Evolutionary conservation across 768 basidiomycete species (phyloP), one percentile per base, ranked within the genome.

Genomic region (Tricholoma hemisulphureum): DNA sequence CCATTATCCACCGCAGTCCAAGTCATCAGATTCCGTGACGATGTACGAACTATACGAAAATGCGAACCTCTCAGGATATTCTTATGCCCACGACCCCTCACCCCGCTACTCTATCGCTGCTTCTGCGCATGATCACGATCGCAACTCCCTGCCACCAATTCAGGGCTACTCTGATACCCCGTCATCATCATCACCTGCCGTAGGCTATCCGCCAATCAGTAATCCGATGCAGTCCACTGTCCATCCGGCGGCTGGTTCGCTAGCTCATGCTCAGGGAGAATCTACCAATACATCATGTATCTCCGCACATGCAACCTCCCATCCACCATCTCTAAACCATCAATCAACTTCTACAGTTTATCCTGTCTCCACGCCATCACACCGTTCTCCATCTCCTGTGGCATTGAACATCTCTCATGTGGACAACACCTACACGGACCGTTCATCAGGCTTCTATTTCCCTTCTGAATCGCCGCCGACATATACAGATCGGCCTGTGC

Each of bases 31-130:
- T 39, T 70, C 75, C 10, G 71, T 77, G 21, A 67, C 73, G 20
- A 75, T 78, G 77, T 74, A 75, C 57, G 73, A 79, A 39, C 77
- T 78, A 16, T 79, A 78, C 58, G 68, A 68, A 50, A 69, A 68
- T 34, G 59, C 31, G 55, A 57, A 48, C 20, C 63, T 59, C 26
- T 60, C 51, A 18, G 60, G 55, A 57, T 61, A 61, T 51, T 58
- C 63, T 51, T 63, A 60, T 58, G n/a, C 43, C 35, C 49, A 46
- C 37, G 48, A 39, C 11, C 55, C 20, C 35, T 41, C 31, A 46
- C 53, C 31, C 48, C 56, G 34, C 23, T 31, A 49, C 28, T 53
- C 49, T 32, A 24, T 39, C 2, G 28, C 41, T 20, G n/a, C 49
- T 35, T 11, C 48, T 16, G 4, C 46, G 21, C 48, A 34, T 24